Evolutionary conservation across 768 basidiomycete species (phyloP).

Genomic region (Russula ochroleuca): DNA sequence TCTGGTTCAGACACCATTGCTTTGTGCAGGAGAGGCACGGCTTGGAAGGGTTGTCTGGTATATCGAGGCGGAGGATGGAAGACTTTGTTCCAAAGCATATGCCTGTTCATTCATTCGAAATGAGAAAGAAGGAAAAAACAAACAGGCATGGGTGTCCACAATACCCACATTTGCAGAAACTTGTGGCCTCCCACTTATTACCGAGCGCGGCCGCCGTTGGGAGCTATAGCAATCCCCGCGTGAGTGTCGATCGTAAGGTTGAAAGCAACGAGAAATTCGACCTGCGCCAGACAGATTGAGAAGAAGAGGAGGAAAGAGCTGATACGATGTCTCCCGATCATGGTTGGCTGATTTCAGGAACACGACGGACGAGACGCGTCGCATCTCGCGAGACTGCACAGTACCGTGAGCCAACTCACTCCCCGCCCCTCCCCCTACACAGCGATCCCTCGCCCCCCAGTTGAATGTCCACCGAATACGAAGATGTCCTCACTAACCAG

Average conservation of each 20-base stretch:
- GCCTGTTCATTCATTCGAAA: conserved; percentile 57
- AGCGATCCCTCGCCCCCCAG: background rate
- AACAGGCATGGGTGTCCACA: too few species aligned
- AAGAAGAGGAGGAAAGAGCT: background rate
- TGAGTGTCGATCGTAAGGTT: background rate
- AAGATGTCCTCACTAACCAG: conserved; percentile 95
- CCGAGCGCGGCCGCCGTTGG: conserved; percentile 42
- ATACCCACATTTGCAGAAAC: conserved; percentile 79
- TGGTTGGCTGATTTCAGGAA: background rate
- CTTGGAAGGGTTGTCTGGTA: conserved; percentile 79
- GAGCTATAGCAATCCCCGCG: conserved; percentile 31
- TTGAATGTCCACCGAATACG: conserved; percentile 78
- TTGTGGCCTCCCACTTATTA: conserved; percentile 85
- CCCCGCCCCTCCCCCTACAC: background rate
- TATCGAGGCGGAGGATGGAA: conserved; percentile 74
- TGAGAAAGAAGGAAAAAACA: too few species aligned
- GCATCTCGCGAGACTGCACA: background rate
- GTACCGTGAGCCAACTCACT: background rate
- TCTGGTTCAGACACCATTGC: conserved; percentile 93
- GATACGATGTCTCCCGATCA: conserved; percentile 1
- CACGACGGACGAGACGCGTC: background rate
- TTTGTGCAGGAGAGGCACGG: conserved; percentile 92
- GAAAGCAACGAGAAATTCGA: background rate
- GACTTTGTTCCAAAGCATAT: conserved; percentile 89
- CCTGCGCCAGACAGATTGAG: conserved; percentile 27